Conservation (phyloP, 2,329 filamentous ascomycete genomes). For the Fusarium cicatricum region DNA sequence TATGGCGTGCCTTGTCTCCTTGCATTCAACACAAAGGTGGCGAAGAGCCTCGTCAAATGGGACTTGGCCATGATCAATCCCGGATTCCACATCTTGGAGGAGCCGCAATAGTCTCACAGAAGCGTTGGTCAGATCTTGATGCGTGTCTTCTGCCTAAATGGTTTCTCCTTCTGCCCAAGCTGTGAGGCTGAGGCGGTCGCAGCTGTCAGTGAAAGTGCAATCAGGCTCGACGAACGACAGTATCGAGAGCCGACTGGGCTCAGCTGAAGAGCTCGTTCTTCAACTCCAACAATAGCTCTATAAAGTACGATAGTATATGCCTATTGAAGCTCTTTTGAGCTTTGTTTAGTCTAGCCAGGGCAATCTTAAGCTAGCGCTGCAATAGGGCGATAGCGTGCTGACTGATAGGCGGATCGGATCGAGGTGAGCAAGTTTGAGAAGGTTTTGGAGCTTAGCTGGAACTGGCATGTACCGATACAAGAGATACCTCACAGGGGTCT, state of each 20-base stretch:
- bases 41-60: not conserved
- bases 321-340: too few species aligned
- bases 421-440: slow-evolving; percentile 61
- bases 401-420: not conserved
- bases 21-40: not conserved
- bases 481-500: slow-evolving; percentile 24
- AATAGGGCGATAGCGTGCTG: not conserved
- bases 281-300: too few species aligned
- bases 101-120: not conserved
- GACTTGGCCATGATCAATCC: not conserved
- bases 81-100: not conserved
- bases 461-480: slow-evolving; percentile 49
- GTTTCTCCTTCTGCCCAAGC: too few species aligned
- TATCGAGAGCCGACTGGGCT: too few species aligned
- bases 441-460: slow-evolving; percentile 48
- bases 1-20: not conserved
- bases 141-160: too few species aligned
- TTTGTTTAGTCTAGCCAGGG: too few species aligned
- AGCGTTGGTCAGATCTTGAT: too few species aligned
- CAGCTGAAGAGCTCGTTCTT: too few species aligned
- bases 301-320: too few species aligned
- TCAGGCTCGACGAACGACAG: too few species aligned
- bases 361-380: slow-evolving; percentile 10
- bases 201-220: too few species aligned
- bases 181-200: too few species aligned